Evolutionary conservation across 176 grass and related monocot species (phyloP).

Genomic region (Musa itinerans): DNA sequence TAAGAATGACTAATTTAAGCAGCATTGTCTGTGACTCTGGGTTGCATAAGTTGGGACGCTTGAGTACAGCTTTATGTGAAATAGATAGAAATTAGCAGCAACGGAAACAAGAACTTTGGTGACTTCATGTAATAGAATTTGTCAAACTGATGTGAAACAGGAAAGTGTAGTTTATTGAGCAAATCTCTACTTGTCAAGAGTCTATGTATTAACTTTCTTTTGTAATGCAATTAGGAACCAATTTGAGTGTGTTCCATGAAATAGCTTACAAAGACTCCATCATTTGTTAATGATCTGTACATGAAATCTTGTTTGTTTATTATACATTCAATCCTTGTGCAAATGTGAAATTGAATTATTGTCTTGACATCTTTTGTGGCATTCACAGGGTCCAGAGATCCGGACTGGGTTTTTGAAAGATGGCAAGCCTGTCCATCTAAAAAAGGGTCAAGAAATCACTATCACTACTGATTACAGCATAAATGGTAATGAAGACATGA

Average conservation of each 20-base stretch:
- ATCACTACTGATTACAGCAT: slow-evolving; percentile 13
- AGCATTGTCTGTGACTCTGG: too few species aligned
- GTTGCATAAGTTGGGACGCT: not conserved
- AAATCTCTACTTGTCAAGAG: not conserved
- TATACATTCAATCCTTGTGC: too few species aligned
- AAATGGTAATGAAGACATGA: slow-evolving; percentile 14
- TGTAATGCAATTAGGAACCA: too few species aligned
- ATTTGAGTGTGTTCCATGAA: too few species aligned
- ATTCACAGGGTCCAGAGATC: slow-evolving; percentile 16
- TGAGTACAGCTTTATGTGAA: not conserved
- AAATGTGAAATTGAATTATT: not conserved
- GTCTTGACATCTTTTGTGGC: not conserved
- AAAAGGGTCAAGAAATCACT: slow-evolving; percentile 8
- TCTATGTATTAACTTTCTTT: not conserved
- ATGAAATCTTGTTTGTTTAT: too few species aligned
- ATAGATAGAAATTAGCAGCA: not conserved
- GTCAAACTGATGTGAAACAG: not conserved
- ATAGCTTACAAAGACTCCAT: too few species aligned
- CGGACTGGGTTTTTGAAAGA: slow-evolving; percentile 21
- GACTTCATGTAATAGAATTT: not conserved
- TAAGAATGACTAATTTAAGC: too few species aligned
- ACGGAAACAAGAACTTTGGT: not conserved
- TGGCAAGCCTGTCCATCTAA: slow-evolving; percentile 11
- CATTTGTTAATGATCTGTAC: too few species aligned
- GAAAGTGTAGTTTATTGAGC: not conserved